Evolutionary conservation across 2,329 filamentous ascomycete genomes (phyloP), one percentile per base, ranked within the genome.

Genomic region (Fusarium sp.): DNA sequence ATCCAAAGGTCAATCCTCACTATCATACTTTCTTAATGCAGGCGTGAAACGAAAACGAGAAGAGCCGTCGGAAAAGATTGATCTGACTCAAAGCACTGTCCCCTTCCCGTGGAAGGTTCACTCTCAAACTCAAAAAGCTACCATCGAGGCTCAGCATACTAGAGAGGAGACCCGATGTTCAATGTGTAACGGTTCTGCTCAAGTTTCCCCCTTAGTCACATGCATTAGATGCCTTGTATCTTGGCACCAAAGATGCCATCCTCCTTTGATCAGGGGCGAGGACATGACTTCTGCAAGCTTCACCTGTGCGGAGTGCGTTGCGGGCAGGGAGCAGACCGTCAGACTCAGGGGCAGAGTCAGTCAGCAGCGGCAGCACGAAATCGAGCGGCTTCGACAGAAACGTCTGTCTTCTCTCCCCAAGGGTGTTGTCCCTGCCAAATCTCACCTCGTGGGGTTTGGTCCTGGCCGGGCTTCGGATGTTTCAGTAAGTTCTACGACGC

Each of bases 391-490:
- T 42, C 79, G 83, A 22, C 73, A 79, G 48, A 80, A 77, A 60
- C 77, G 78, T 18, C 75, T 85, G n/a, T 78, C 78, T 5, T 55
- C 72, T 2, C 70, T 85, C 17, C 82, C 82, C 1, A 67, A 72
- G 17, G 80, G 79, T 5, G 69, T 83, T 4, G 61, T 75, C 22
- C 82, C 84, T 6, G 80, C 79, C 45, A 84, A 82, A 52, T 72
- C 82, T 28, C 78, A 80, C 14, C 77, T 84, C 5, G 79, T 86
- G 22, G 84, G 84, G 1, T 86, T 85, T 63, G 74, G 70, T 20
- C 77, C 80, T 5, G 82, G 83, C 2, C 75, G 78, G 13, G 80
- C 84, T 18, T 79, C 81, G 3, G 78, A 79, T 33, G 63, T 72
- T n/a, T 74, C 79, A 47, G 84, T 85, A 74, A 76, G 82, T 79